These are phyloP conservation scores for Taiozyma sp. DNA, from an alignment of 1,139 yeast species.

Conservation along the genomic window DNA sequence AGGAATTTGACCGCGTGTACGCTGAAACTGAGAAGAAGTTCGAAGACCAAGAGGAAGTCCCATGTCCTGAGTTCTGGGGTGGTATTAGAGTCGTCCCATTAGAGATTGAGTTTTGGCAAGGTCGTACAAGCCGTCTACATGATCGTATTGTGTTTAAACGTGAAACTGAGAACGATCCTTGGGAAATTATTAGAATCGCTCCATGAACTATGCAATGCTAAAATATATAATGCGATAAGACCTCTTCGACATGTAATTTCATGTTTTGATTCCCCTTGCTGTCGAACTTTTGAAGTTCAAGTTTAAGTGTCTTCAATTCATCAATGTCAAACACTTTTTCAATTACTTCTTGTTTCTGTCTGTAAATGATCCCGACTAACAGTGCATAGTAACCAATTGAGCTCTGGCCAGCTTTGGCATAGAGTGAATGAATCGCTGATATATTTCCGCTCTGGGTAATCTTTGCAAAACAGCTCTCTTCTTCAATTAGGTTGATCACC, in stretches of 20 bases:
- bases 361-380: slow-evolving; percentile 5
- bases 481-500: slow-evolving; percentile 10
- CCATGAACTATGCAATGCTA: slow-evolving; percentile 39
- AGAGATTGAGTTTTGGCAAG: slow-evolving; percentile 97
- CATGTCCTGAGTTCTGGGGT: slow-evolving; percentile 96
- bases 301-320: slow-evolving; percentile 4
- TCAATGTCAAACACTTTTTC: slow-evolving; percentile 1
- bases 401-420: neutral
- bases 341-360: neutral
- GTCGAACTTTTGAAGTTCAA: slow-evolving; percentile 9
- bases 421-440: slow-evolving; percentile 2
- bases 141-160: slow-evolving; percentile 80
- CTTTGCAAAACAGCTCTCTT: neutral
- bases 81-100: slow-evolving; percentile 85
- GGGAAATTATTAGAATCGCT: slow-evolving; percentile 70
- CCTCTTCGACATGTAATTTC: slow-evolving; percentile 4
- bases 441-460: neutral
- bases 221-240: slow-evolving; percentile 1
- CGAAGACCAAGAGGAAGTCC: slow-evolving; percentile 59
- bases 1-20: slow-evolving; percentile 54
- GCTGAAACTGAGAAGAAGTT: slow-evolving; percentile 52
- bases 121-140: slow-evolving; percentile 83
- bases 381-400: slow-evolving; percentile 10
- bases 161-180: slow-evolving; percentile 42
- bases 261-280: slow-evolving; percentile 5